Conservation (phyloP, 345 rosid species). For the Boechera divaricarpa region DNA sequence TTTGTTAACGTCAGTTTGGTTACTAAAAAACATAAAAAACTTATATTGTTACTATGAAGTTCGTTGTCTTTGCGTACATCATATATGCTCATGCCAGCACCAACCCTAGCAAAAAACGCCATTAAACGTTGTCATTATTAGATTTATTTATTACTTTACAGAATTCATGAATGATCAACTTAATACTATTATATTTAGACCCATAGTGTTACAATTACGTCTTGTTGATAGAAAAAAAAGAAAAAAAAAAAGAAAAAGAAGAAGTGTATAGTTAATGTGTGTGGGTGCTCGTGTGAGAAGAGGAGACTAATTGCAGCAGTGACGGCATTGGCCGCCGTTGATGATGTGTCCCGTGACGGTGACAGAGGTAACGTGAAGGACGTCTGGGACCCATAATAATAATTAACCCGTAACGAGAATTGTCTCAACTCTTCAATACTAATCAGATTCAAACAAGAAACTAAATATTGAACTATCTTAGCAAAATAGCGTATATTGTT, state of each 20-base stretch:
- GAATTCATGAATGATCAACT: neutral
- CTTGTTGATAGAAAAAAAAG: neutral
- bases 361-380: conserved; percentile 27
- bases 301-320: conserved; percentile 26
- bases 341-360: conserved; percentile 31
- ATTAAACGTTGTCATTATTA: neutral
- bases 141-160: neutral
- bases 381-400: neutral
- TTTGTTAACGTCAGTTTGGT: neutral
- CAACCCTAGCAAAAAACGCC: conserved; percentile 25
- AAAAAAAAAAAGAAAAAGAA: neutral
- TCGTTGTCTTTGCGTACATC: conserved; percentile 8
- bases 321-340: conserved; percentile 42
- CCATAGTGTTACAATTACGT: neutral
- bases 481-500: no score
- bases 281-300: conserved; percentile 31
- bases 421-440: neutral
- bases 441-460: neutral
- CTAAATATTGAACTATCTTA: neutral
- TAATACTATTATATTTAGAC: no score
- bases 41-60: neutral
- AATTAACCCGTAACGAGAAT: neutral
- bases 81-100: conserved; percentile 26
- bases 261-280: conserved; percentile 18
- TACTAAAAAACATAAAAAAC: no score